Conservation (phyloP, 2,329 filamentous ascomycete genomes). For the Penicillium hesseltinei region DNA sequence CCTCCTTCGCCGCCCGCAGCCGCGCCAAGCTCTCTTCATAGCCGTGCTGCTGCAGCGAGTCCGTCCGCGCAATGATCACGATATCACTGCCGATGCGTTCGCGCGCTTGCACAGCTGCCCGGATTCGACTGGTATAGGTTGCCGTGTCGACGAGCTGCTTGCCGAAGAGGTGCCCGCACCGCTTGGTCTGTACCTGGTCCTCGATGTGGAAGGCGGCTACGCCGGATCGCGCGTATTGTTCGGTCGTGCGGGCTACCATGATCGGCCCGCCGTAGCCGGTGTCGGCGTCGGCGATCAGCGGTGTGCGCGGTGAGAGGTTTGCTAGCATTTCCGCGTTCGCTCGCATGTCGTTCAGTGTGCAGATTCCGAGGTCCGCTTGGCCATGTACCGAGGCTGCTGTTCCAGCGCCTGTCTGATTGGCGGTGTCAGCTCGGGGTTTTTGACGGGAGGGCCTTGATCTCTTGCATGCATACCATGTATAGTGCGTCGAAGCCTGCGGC, state of each 20-base stretch:
- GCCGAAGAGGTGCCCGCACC: slow-evolving; percentile 42
- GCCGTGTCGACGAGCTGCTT: slow-evolving; percentile 40
- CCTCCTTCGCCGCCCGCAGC: slow-evolving; percentile 40
- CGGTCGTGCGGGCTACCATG: slow-evolving; percentile 50
- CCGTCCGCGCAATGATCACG: slow-evolving; percentile 46
- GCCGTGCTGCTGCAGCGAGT: slow-evolving; percentile 37
- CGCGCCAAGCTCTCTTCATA: slow-evolving; percentile 43
- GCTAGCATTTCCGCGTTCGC: slow-evolving; percentile 55
- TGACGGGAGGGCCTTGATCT: neutral
- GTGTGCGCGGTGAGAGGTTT: slow-evolving; percentile 48
- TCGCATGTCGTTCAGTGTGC: slow-evolving; percentile 53
- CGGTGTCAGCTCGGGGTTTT: neutral
- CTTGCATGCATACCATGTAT: slow-evolving; percentile 47
- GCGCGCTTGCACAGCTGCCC: slow-evolving; percentile 38
- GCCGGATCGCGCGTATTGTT: slow-evolving; percentile 52
- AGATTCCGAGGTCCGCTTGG: slow-evolving; percentile 52
- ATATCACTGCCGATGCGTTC: slow-evolving; percentile 41
- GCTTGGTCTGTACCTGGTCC: slow-evolving; percentile 53
- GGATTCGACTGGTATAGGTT: slow-evolving; percentile 38
- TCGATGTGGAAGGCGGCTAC: slow-evolving; percentile 59
- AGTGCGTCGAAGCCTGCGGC: slow-evolving; percentile 50
- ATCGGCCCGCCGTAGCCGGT: slow-evolving; percentile 55
- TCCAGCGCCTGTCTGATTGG: slow-evolving; percentile 50
- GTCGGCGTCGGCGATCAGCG: slow-evolving; percentile 56
- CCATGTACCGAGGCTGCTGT: slow-evolving; percentile 51